phyloP scores from a whole-genome alignment of 352 stramenopile genomes.

The Phytophthora cajani region DNA sequence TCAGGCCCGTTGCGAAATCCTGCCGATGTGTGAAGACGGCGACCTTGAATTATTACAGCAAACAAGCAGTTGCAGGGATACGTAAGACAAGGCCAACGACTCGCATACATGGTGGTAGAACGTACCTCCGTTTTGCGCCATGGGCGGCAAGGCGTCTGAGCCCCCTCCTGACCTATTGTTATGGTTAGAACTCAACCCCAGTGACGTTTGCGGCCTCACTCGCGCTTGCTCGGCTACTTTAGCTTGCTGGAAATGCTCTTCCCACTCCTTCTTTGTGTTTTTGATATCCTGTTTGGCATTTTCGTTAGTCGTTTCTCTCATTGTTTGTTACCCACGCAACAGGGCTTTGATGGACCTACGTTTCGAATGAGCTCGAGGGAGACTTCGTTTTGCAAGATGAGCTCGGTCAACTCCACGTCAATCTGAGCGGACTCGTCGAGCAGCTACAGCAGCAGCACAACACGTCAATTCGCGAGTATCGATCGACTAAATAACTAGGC shows the following conservation, averaged over 20 bases:
- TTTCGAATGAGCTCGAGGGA: conserved; percentile 85
- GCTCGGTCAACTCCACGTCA: conserved; percentile 80
- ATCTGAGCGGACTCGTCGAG: conserved; percentile 78
- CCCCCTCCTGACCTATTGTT: conserved; percentile 7
- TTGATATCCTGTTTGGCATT: conserved; percentile 61
- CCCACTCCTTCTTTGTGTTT: conserved; percentile 82
- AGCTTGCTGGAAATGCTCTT: conserved; percentile 60
- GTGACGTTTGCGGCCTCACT: conserved; percentile 60
- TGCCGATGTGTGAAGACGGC: conserved; percentile 66
- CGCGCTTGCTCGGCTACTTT: conserved; percentile 50
- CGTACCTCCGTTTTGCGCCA: conserved; percentile 29
- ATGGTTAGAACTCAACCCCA: conserved; percentile 36
- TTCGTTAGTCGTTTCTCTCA: neutral
- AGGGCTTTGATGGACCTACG: conserved; percentile 28
- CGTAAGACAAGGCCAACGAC: neutral
- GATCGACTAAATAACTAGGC: no score
- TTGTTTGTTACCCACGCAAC: neutral
- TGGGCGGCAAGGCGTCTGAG: neutral
- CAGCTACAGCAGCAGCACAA: conserved; percentile 34
- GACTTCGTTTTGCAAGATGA: conserved; percentile 88
- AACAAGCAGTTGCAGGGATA: conserved; percentile 3
- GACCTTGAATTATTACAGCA: conserved; percentile 15
- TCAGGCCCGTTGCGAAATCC: conserved; percentile 54
- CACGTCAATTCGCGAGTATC: neutral
- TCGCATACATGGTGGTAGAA: neutral